A percentile compares a stretch with the other conserved stretches of the same genome.
Conservation (phyloP, 352 stramenopile species). For the Globisporangium carolinianum region DNA sequence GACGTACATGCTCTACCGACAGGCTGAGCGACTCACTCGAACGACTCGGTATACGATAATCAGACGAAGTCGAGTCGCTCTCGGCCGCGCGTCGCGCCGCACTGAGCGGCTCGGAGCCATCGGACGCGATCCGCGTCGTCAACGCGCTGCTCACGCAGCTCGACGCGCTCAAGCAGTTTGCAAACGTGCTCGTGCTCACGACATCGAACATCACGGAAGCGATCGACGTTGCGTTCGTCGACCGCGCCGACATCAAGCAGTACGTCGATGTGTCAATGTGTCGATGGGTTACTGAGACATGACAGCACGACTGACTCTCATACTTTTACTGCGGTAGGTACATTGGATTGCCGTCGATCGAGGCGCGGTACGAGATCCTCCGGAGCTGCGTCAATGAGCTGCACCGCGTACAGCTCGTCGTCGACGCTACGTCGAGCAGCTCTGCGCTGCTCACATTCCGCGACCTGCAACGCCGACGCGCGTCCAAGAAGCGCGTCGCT, state of each 20-base stretch:
- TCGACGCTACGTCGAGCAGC: not conserved
- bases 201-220: constrained; percentile 91
- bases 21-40: too few species aligned
- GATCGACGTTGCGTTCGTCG: constrained; percentile 91
- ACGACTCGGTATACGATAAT: too few species aligned
- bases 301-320: not conserved
- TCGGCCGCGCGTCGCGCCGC: constrained; percentile 71
- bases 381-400: constrained; percentile 80
- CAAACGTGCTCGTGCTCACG: constrained; percentile 91
- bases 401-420: constrained; percentile 59
- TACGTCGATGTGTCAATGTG: constrained; percentile 24
- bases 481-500: constrained; percentile 30
- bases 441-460: constrained; percentile 18
- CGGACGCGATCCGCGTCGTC: constrained; percentile 88
- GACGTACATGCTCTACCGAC: not conserved
- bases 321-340: constrained; percentile 20
- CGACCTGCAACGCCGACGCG: constrained; percentile 16
- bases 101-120: constrained; percentile 76
- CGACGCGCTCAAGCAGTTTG: constrained; percentile 72
- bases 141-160: constrained; percentile 90
- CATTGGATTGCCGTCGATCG: constrained; percentile 47
- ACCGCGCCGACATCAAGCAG: constrained; percentile 90
- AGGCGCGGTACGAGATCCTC: constrained; percentile 82
- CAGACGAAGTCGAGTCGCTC: constrained; percentile 91
- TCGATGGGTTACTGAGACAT: not conserved